Percentiles rank a stretch among this genome's conserved stretches.
These are phyloP conservation scores for Nepenthes mirabilis DNA, from an alignment of 148 eudicot species.

Conservation along the genomic window DNA sequence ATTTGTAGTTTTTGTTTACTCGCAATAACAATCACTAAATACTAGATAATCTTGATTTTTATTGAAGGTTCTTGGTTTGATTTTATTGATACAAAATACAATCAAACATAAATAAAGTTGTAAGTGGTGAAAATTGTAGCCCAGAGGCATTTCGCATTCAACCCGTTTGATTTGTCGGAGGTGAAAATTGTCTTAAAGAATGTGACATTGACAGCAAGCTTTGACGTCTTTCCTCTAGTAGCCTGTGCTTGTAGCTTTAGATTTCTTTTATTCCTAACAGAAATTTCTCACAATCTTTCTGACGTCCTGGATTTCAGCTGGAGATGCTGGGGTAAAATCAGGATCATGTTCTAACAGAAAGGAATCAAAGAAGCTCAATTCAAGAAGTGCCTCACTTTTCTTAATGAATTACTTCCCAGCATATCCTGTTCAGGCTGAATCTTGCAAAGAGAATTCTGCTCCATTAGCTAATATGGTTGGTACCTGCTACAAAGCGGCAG, in stretches of 20 bases:
- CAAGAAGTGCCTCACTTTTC: slow-evolving; percentile 63
- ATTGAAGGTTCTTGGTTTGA: too few species aligned
- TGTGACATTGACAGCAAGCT: too few species aligned
- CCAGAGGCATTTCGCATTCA: too few species aligned
- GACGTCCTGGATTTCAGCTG: slow-evolving; percentile 51
- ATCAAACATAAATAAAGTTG: too few species aligned
- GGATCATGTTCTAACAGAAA: slow-evolving; percentile 84
- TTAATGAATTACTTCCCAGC: slow-evolving; percentile 86
- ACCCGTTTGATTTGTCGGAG: too few species aligned
- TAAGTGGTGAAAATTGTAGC: too few species aligned
- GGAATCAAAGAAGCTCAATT: slow-evolving; percentile 67
- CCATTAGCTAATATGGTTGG: slow-evolving; percentile 67
- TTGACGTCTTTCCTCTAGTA: too few species aligned
- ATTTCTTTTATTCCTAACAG: not conserved
- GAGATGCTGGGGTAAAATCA: slow-evolving; percentile 71
- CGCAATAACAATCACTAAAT: too few species aligned
- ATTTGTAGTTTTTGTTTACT: too few species aligned
- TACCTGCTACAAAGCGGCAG: slow-evolving; percentile 70
- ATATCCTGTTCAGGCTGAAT: slow-evolving; percentile 56
- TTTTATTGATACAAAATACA: too few species aligned
- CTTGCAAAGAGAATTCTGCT: slow-evolving; percentile 87
- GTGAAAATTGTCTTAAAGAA: too few species aligned
- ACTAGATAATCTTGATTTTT: too few species aligned
- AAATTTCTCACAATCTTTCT: not conserved
- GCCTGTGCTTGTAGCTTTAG: not conserved